Conservation (phyloP, 2,329 filamentous ascomycete genomes). For the Penicillium sp. region DNA sequence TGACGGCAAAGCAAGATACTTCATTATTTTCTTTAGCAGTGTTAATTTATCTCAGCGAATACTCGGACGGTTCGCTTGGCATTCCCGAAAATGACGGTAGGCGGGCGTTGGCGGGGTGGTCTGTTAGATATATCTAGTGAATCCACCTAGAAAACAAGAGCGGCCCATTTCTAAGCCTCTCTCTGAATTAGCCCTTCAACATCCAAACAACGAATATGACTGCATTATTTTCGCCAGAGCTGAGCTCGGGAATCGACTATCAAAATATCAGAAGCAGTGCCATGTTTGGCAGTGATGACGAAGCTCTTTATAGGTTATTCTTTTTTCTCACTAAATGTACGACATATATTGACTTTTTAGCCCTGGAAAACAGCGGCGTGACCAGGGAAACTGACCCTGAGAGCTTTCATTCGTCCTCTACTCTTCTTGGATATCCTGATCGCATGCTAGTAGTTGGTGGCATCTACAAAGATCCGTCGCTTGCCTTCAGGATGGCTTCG, state of each 20-base stretch:
- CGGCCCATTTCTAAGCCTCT: constrained; percentile 3
- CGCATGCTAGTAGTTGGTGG: constrained; percentile 6
- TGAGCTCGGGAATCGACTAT: constrained; percentile 44
- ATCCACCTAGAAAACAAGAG: background rate
- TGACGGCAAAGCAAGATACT: constrained; percentile 44
- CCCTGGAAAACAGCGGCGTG: constrained; percentile 39
- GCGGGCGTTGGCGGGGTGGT: constrained; percentile 12
- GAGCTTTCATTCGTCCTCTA: constrained; percentile 37
- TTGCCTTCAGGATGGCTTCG: constrained; percentile 4
- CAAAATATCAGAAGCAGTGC: constrained; percentile 54
- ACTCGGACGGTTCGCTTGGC: constrained; percentile 41
- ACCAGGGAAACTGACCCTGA: constrained; percentile 32
- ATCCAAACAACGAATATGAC: constrained; percentile 1
- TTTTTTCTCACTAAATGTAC: background rate
- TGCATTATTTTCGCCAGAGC: background rate
- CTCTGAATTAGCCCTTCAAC: constrained; percentile 1
- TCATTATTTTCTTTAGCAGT: background rate
- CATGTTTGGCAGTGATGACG: constrained; percentile 58
- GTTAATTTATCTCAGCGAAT: constrained; percentile 23
- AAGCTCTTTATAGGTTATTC: constrained; percentile 58
- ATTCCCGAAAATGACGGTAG: constrained; percentile 39
- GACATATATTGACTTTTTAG: background rate
- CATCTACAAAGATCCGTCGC: constrained; percentile 2
- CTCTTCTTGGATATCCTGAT: constrained; percentile 43
- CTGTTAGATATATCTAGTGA: background rate